These are phyloP conservation scores for Populus nigra DNA, from an alignment of 345 rosid genomes.

Conservation along the genomic window DNA sequence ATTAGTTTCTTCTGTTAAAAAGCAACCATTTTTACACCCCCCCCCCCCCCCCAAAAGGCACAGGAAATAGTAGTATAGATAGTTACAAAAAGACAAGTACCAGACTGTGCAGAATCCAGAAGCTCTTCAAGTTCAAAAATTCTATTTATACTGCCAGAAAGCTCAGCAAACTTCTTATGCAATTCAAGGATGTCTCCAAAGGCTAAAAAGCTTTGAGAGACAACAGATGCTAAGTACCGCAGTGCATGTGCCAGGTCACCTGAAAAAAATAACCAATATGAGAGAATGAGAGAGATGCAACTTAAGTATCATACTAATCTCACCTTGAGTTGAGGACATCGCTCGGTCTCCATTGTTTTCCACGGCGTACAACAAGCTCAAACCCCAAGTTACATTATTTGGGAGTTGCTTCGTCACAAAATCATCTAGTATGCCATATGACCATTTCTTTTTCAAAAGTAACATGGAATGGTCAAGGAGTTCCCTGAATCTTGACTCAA, in stretches of 20 bases:
- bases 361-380: slow-evolving; percentile 89
- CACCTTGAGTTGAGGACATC: slow-evolving; percentile 79
- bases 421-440: slow-evolving; percentile 83
- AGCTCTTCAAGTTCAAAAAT: slow-evolving; percentile 95
- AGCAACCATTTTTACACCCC: background rate
- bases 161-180: slow-evolving; percentile 86
- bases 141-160: slow-evolving; percentile 86
- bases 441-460: slow-evolving; percentile 87
- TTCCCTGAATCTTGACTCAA: slow-evolving; percentile 78
- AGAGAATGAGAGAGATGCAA: slow-evolving; percentile 9
- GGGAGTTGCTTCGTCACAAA: slow-evolving; percentile 99
- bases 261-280: slow-evolving; percentile 29
- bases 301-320: slow-evolving; percentile 9
- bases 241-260: slow-evolving; percentile 95
- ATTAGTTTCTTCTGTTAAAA: background rate
- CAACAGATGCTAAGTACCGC: slow-evolving; percentile 95
- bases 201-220: slow-evolving; percentile 96
- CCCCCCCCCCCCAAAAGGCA: background rate
- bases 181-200: slow-evolving; percentile 96
- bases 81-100: slow-evolving; percentile 34
- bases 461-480: slow-evolving; percentile 80
- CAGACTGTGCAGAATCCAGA: slow-evolving; percentile 80
- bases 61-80: background rate
- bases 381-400: slow-evolving; percentile 93
- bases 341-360: slow-evolving; percentile 94